A percentile compares a stretch with the other conserved stretches of the same genome.
Conservation (phyloP, 2,329 filamentous ascomycete species). For the Epichloe brachyelytri region DNA sequence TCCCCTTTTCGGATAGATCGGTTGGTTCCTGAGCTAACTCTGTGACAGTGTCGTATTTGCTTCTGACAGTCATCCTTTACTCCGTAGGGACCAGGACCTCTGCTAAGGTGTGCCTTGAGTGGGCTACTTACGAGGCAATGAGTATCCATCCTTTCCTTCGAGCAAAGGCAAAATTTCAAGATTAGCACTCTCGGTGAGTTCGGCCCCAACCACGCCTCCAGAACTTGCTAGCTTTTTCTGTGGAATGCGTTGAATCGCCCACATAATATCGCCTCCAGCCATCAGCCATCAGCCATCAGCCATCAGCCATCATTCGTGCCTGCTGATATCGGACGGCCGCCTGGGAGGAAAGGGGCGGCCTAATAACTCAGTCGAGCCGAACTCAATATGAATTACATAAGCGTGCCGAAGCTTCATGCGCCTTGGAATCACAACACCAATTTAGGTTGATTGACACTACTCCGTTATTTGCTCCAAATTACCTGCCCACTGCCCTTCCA, state of each 20-base stretch:
- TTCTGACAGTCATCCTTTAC: too few species aligned
- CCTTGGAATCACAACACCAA: too few species aligned
- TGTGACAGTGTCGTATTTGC: too few species aligned
- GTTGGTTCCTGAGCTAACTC: too few species aligned
- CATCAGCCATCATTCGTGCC: too few species aligned
- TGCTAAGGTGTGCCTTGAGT: background rate
- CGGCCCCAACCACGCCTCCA: background rate
- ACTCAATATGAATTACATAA: background rate
- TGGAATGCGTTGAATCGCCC: background rate
- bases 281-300: too few species aligned
- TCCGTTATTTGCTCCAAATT: too few species aligned
- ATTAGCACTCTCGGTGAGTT: background rate
- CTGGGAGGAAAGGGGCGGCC: background rate
- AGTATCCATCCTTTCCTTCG: background rate
- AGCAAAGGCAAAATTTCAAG: background rate
- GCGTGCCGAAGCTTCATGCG: too few species aligned
- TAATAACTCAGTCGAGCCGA: background rate
- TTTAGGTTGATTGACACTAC: background rate
- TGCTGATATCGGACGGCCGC: too few species aligned
- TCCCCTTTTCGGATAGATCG: too few species aligned
- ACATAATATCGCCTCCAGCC: background rate
- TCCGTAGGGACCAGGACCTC: too few species aligned
- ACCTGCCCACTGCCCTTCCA: too few species aligned
- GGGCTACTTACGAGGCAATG: background rate
- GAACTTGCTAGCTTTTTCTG: background rate